Conservation (phyloP, 768 basidiomycete species). For the Rhizopogon sp. region DNA sequence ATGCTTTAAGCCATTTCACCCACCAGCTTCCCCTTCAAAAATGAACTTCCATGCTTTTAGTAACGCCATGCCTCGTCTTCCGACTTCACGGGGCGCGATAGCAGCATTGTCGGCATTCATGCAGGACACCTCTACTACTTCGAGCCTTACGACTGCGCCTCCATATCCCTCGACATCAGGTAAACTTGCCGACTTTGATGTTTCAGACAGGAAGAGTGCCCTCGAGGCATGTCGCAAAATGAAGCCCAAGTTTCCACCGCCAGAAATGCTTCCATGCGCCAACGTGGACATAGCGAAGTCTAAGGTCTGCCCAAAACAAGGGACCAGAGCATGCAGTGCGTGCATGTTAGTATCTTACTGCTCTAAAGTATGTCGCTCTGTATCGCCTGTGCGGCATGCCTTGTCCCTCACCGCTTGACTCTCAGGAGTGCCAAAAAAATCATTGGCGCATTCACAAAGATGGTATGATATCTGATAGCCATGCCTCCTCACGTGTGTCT, state of each 20-base stretch:
- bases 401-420: background rate
- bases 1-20: too few relatives aligned
- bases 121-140: too few relatives aligned
- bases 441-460: conserved; percentile 38
- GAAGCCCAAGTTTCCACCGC: conserved; percentile 19
- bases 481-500: background rate
- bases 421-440: conserved; percentile 34
- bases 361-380: conserved; percentile 23
- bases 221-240: background rate
- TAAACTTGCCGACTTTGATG: background rate
- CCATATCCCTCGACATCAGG: background rate
- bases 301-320: conserved; percentile 24
- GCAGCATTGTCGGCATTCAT: too few relatives aligned
- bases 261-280: conserved; percentile 30
- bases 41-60: background rate
- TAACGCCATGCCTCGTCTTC: background rate
- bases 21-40: too few relatives aligned
- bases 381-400: background rate
- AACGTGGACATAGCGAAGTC: conserved; percentile 23
- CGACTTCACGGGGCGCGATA: too few relatives aligned
- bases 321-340: conserved; percentile 20
- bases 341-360: conserved; percentile 43
- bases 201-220: background rate
- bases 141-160: background rate
- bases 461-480: conserved; percentile 16